Evolutionary conservation across 2,329 filamentous ascomycete genomes (phyloP), one percentile per base, ranked within the genome.

Genomic region (Zymoseptoria crescenta): DNA sequence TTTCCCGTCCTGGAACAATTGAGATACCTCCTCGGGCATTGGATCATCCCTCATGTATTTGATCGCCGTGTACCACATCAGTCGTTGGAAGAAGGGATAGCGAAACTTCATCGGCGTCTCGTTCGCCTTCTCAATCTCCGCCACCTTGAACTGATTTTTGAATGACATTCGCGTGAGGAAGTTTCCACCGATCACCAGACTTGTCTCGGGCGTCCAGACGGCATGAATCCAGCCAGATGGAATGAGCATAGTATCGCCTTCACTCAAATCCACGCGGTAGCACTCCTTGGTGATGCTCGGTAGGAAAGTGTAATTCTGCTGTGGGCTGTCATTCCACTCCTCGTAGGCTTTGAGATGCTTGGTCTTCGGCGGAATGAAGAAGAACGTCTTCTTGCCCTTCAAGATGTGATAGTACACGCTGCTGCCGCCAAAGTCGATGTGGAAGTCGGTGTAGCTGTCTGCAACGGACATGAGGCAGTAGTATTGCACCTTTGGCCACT

Each of bases 201-300:
- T 87, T 67, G 87, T 84, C 65, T 84, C 81, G 0, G 85, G 85
- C 8, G 85, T 88, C 83, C 86, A 87, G 7, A 88, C 85, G 24
- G 85, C 85, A 67, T 88, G 85, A 56, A 88, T 88, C 85, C 85
- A 88, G 20, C 85, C 85, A 35, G 85, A 86, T 4, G 85, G 85
- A 62, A 88, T 88, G 50, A 88, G 75, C 81, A 87, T 87, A 2
- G 85, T 88, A 68, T 88, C 85, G 35, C 85, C 85, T 62, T 83
- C 83, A 54, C 79, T 80, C 4, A 88, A 77, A 68, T 87, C 84
- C 50, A 87, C 83, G 53, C 85, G 78, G 66, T 84, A 87, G 70
- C 84, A 87, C 64, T 87, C 84, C 61, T 85, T 85, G 19, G 83
- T 84, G 64, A 85, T 80, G 59, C 83, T 79, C 4, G 82, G 83